Base-by-base conservation (phyloP, 2,329 filamentous ascomycete species). In the Epichloe bromicola region DNA sequence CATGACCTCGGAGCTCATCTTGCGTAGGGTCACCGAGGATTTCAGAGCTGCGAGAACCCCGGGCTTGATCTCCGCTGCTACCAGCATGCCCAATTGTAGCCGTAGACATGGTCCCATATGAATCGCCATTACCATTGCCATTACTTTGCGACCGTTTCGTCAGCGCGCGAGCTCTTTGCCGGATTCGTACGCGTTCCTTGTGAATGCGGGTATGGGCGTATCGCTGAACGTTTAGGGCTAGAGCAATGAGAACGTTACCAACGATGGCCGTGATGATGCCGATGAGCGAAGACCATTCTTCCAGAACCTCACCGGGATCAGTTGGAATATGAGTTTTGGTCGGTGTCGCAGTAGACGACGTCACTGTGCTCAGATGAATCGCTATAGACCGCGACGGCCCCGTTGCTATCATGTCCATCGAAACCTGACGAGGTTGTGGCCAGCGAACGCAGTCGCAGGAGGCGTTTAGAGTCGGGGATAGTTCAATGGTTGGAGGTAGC, bases 141-240 rank as follows among this genome's bases (percentile, higher is more conserved):
- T 59, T 60, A 50, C 55, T 60, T 56, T 66, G 67, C 7, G 66
- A 63, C 41, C 71, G 72, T 58, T 74, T 78, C 59, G 75, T 61
- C n/a, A 75, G 73, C 48, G 75, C 71, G 56, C 71, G 76, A 10
- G 76, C 74, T 45, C 73, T 74, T 54, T 75, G 72, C 48, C 77
- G 75, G 44, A 75, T 70, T 55, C 78, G 75, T 44, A 77, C 74
- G 58, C 77, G 80, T 64, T 90, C 82, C 59, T 83, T 77, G 55
- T 88, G 82, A 55, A 98, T 76, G 51, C 85, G 80, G 52, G 93
- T 88, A 64, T 98, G 93, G 36, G 93, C 91, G 65, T 97, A 97
- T 57, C 93, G 82, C 68, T 98, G 93, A 47, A 94, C 91, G 64
- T 98, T 98, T 54, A 98, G 79, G 12, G 93, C 93, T 56, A 98